phyloP scores from a whole-genome alignment of 2,329 filamentous ascomycete genomes.

The Neofusicoccum sp. region DNA sequence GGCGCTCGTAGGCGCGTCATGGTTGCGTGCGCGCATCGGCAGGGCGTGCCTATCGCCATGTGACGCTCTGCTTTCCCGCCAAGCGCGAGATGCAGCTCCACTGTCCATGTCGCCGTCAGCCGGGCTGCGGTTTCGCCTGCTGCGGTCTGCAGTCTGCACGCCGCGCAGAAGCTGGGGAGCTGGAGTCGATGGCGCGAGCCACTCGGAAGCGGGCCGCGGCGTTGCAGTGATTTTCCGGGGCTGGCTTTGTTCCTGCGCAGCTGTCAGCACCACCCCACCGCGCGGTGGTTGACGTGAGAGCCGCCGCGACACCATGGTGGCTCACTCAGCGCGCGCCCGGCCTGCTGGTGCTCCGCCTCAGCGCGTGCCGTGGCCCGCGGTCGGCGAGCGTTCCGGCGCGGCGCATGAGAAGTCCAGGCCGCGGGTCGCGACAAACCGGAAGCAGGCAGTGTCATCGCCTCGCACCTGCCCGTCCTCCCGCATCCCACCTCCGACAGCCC shows the following conservation, averaged over 20 bases:
- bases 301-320: constrained; percentile 10
- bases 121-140: not conserved
- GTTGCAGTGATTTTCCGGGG: not conserved
- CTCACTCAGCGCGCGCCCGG: constrained; percentile 1
- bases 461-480: constrained; percentile 1
- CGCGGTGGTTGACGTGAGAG: not conserved
- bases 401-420: not conserved
- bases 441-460: not conserved
- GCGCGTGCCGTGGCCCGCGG: not conserved
- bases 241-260: not conserved
- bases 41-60: not conserved
- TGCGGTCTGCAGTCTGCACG: not conserved
- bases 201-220: constrained; percentile 1
- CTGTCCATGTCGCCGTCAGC: not conserved
- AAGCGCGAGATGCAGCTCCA: no score
- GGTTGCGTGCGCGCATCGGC: not conserved
- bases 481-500: not conserved
- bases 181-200: not conserved
- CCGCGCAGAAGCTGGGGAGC: no score
- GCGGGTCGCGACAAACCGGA: constrained; percentile 13
- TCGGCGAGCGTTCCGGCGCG: not conserved
- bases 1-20: not conserved
- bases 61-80: not conserved
- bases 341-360: not conserved
- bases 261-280: not conserved